A percentile compares a stretch with the other conserved stretches of the same genome.
phyloP scores from a whole-genome alignment of 306 rosid genomes.

The Datisca glomerata region DNA sequence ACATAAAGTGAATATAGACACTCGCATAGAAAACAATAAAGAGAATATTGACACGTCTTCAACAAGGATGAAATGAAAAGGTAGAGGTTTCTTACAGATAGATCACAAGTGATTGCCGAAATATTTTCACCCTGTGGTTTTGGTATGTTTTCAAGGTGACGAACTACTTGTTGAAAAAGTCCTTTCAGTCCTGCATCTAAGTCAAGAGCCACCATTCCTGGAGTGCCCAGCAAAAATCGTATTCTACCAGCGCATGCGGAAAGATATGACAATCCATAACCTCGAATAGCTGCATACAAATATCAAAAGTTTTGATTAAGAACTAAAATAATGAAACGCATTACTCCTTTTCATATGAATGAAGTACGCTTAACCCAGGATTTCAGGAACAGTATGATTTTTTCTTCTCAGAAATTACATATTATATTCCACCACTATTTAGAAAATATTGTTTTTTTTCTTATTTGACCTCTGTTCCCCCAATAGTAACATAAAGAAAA shows the following conservation, averaged over 20 bases:
- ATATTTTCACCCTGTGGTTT: conserved; percentile 89
- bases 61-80: conserved; percentile 2
- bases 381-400: too few species aligned
- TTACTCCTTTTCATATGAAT: too few species aligned
- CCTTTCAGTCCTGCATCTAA: conserved; percentile 74
- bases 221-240: conserved; percentile 83
- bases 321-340: too few species aligned
- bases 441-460: too few species aligned
- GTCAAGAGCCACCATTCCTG: conserved; percentile 99
- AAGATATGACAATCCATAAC: conserved; percentile 88
- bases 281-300: conserved; percentile 85
- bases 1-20: too few species aligned
- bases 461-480: too few species aligned
- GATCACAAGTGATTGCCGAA: conserved; percentile 78
- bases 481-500: too few species aligned
- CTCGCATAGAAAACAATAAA: too few species aligned
- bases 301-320: too few species aligned
- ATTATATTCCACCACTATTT: too few species aligned
- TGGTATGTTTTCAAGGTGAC: conserved; percentile 83
- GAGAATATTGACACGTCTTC: background rate
- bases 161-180: conserved; percentile 68
- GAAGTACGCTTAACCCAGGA: too few species aligned
- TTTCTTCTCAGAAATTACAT: too few species aligned
- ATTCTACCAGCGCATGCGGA: conserved; percentile 91
- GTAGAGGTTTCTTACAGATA: conserved; percentile 42